Conservation (phyloP, 2,329 filamentous ascomycete genomes). For the Cladophialophora psammophila region DNA sequence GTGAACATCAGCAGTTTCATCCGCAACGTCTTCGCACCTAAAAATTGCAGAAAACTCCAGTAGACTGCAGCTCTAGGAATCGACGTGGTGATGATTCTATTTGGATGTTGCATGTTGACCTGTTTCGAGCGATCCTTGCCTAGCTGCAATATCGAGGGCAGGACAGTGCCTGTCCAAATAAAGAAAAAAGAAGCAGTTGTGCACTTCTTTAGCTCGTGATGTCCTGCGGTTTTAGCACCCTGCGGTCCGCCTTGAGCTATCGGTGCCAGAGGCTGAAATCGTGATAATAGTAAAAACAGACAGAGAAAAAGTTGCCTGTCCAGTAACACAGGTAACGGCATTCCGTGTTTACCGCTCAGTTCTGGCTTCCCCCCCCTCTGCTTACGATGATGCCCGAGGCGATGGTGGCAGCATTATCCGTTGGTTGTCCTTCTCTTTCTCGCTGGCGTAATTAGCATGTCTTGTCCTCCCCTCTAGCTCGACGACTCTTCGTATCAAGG, state of each 20-base stretch:
- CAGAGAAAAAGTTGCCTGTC: no score
- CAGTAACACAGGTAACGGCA: no score
- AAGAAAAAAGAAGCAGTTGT: no score
- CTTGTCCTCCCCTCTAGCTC: neutral
- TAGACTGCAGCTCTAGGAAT: neutral
- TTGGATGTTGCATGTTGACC: no score
- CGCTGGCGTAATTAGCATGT: neutral
- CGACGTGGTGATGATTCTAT: neutral
- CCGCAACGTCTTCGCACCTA: neutral
- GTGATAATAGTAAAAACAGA: no score
- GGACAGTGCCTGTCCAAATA: no score
- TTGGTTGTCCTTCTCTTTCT: neutral
- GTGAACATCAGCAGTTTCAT: neutral
- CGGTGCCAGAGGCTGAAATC: no score
- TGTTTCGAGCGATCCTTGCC: neutral
- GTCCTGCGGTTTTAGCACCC: neutral
- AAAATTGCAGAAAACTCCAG: neutral
- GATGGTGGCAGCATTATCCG: neutral
- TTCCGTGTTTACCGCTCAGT: no score
- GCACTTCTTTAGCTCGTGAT: neutral
- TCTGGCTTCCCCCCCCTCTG: neutral
- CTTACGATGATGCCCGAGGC: neutral
- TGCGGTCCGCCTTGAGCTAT: neutral
- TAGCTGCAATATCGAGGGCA: neutral
- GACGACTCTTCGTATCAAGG: conserved; percentile 2